phyloP scores from a whole-genome alignment of 2,329 filamentous ascomycete species.

The Knufia petricola region DNA sequence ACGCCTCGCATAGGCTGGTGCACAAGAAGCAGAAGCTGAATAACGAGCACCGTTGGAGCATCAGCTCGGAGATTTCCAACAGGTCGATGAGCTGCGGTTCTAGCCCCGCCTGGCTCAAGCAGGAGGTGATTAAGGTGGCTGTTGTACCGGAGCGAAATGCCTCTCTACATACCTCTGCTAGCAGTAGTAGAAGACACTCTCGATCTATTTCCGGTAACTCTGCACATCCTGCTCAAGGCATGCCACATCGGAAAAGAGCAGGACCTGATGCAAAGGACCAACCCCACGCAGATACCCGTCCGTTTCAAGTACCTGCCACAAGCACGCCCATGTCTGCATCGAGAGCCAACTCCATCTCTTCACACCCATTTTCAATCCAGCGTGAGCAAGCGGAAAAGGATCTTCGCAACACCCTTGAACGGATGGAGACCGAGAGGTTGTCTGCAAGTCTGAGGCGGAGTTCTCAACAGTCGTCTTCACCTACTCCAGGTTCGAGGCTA shows the following conservation, averaged over 20 bases:
- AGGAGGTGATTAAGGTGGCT: constrained; percentile 38
- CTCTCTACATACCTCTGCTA: constrained; percentile 32
- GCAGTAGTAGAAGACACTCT: constrained; percentile 31
- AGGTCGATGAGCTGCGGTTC: constrained; percentile 27
- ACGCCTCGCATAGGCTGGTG: constrained; percentile 39
- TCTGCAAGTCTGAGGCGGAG: constrained; percentile 4
- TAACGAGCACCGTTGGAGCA: constrained; percentile 37
- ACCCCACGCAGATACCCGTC: constrained; percentile 25
- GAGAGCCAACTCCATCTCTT: constrained; percentile 36
- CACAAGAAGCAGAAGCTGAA: constrained; percentile 43
- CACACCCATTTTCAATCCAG: constrained; percentile 30
- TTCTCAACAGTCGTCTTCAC: constrained; percentile 18
- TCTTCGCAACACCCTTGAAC: constrained; percentile 20
- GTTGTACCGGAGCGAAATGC: constrained; percentile 40
- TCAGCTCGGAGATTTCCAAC: constrained; percentile 32
- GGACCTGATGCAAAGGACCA: constrained; percentile 32
- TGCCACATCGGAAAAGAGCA: constrained; percentile 29
- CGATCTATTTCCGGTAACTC: constrained; percentile 32
- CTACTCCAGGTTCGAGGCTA: constrained; percentile 16
- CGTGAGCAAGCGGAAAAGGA: constrained; percentile 21
- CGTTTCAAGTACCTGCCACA: constrained; percentile 31
- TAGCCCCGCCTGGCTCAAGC: constrained; percentile 24
- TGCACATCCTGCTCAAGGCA: constrained; percentile 27
- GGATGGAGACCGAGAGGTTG: constrained; percentile 22
- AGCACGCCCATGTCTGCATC: constrained; percentile 40